Evolutionary conservation across 2,329 filamentous ascomycete genomes (phyloP).

Genomic region (Pseudocercospora crystallina): DNA sequence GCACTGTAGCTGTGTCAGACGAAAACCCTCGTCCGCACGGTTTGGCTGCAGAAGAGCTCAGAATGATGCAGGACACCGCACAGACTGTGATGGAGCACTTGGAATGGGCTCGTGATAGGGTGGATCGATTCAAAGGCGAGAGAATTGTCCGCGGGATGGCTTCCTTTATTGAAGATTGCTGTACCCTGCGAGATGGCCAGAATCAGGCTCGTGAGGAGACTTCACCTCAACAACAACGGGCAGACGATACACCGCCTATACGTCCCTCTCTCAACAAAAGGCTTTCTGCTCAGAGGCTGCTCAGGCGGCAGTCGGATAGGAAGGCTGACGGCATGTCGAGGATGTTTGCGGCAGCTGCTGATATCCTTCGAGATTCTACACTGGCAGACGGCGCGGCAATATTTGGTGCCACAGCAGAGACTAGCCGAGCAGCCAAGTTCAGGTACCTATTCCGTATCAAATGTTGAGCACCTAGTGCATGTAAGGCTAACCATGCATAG

Average conservation of each 20-base stretch:
- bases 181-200: slow-evolving; percentile 6
- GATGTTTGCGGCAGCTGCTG: slow-evolving; percentile 28
- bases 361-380: slow-evolving; percentile 31
- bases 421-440: slow-evolving; percentile 16
- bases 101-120: slow-evolving; percentile 55
- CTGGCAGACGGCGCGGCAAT: slow-evolving; percentile 32
- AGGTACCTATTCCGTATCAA: not conserved
- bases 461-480: too few species aligned
- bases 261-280: too few species aligned
- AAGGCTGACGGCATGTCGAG: slow-evolving; percentile 22
- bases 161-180: slow-evolving; percentile 40
- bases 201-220: not conserved
- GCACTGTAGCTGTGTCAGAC: slow-evolving; percentile 61
- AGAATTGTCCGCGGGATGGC: slow-evolving; percentile 56
- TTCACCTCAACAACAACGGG: too few species aligned
- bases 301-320: not conserved
- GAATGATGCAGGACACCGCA: slow-evolving; percentile 59
- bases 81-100: slow-evolving; percentile 61
- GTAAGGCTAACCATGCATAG: too few species aligned
- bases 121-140: slow-evolving; percentile 53
- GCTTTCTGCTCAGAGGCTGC: too few species aligned
- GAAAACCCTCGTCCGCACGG: slow-evolving; percentile 52
- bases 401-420: slow-evolving; percentile 27
- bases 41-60: slow-evolving; percentile 49
- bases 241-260: too few species aligned